These are phyloP conservation scores for Vanderwaltozyma polyspora DNA, from an alignment of 805 yeast species.

Conservation along the genomic window DNA sequence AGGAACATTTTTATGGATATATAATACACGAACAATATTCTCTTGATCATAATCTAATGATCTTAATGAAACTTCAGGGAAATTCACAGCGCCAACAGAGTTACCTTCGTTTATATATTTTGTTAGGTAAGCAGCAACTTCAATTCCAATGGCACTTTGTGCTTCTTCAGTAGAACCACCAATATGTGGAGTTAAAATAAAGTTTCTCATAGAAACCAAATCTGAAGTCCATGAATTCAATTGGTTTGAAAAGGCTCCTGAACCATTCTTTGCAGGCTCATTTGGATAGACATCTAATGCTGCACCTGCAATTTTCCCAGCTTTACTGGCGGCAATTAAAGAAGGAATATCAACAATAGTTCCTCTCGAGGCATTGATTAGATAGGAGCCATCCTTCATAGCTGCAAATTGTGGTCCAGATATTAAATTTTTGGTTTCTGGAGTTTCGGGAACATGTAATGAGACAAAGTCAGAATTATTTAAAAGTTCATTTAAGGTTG, in stretches of 20 bases:
- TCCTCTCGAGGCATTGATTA: conserved; percentile 94
- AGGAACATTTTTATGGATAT: conserved; percentile 94
- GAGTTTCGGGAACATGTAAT: conserved; percentile 86
- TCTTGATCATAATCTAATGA: conserved; percentile 70
- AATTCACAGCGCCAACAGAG: conserved; percentile 90
- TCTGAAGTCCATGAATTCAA: conserved; percentile 79
- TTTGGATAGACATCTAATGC: conserved; percentile 93
- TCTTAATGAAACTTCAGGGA: conserved; percentile 94
- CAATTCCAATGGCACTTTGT: conserved; percentile 92
- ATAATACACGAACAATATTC: conserved; percentile 81
- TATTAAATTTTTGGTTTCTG: conserved; percentile 84
- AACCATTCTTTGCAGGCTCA: conserved; percentile 96
- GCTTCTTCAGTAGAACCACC: conserved; percentile 99
- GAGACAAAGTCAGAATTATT: conserved; percentile 77
- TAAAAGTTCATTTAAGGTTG: conserved; percentile 72
- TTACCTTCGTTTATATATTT: conserved; percentile 93
- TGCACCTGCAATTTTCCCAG: conserved; percentile 92
- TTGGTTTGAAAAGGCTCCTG: conserved; percentile 54
- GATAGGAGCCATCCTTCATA: conserved; percentile 91
- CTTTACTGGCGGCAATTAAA: conserved; percentile 75
- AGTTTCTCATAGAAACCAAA: conserved; percentile 68
- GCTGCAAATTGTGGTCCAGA: conserved; percentile 84
- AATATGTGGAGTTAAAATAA: conserved; percentile 90
- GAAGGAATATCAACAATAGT: conserved; percentile 95
- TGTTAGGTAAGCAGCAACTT: conserved; percentile 74